These are phyloP conservation scores for Leccinum variicolor DNA, from an alignment of 768 basidiomycete species.

Conservation along the genomic window DNA sequence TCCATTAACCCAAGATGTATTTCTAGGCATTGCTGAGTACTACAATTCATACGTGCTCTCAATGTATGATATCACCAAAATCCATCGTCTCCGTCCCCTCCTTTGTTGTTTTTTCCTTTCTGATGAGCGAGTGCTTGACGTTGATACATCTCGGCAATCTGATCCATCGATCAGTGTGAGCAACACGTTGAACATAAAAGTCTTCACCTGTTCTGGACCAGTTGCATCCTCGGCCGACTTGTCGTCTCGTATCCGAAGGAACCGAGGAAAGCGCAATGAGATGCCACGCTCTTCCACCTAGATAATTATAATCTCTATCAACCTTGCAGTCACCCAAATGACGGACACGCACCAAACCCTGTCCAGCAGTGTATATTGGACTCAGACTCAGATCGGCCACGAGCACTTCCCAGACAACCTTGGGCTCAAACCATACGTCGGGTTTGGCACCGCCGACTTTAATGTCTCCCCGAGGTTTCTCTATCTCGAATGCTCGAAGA, in stretches of 20 bases:
- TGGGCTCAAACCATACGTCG: constrained; percentile 97
- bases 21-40: constrained; percentile 13
- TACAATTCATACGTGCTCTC: constrained; percentile 8
- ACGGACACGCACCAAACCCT: constrained; percentile 66
- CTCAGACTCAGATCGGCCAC: constrained; percentile 96
- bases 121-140: constrained; percentile 80
- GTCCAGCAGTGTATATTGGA: constrained; percentile 93
- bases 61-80: constrained; percentile 58
- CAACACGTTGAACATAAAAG: not conserved
- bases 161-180: constrained; percentile 4
- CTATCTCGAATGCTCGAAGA: constrained; percentile 73
- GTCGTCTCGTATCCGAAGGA: constrained; percentile 89
- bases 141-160: constrained; percentile 95
- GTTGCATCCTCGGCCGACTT: constrained; percentile 92
- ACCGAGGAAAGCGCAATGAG: constrained; percentile 94
- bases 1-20: not conserved
- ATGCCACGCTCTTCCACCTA: constrained; percentile 89
- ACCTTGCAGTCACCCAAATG: not conserved
- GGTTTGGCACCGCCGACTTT: constrained; percentile 93
- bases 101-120: constrained; percentile 62
- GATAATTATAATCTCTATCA: not conserved
- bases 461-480: constrained; percentile 73
- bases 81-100: constrained; percentile 64
- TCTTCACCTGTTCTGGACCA: constrained; percentile 79
- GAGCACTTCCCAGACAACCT: constrained; percentile 96